Base-by-base conservation (phyloP, 169 alveolate species). In the Plasmodium vinckei region DNA sequence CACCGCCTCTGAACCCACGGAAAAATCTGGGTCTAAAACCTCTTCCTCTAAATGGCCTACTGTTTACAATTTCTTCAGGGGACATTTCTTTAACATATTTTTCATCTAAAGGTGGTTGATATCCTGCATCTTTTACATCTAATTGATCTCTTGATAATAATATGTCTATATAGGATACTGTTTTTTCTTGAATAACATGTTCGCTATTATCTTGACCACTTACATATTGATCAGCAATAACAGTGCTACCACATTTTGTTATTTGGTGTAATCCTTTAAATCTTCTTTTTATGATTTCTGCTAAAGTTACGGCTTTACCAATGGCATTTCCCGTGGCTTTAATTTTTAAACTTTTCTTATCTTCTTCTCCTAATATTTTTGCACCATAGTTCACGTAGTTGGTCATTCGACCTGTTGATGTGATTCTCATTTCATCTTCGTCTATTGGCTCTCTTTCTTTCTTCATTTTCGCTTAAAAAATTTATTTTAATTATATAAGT, bases 241-340 rank as follows among this genome's bases (percentile, higher is more conserved):
- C 91, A 1, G 94, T 79, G 42, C 95, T 87, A 3, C 94, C 93
- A 69, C 95, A 92, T 51, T 53, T 92, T 39, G 96, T 95, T 54
- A 91, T 84, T 73, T 95, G 97, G 70, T 95, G 97, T 65, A 97
- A 94, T 13, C 98, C 98, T 87, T 87, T 87, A 79, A 92, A 92
- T 63, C 95, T 72, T 60, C 97, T 89, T 92, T 95, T 96, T 56
- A 96, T 77, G 9, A 95, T 93, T 86, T 97, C 98, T 13, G 97
- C 96, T 57, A 97, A 73, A 5, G 96, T 88, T 2, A 96, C 95
- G 33, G 96, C 97, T 86, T 93, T 96, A 63, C 93, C 91, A 79
- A 96, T 95, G 23, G 98, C 98, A 25, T 93, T 93, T 13, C 99
- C 99, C 7, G 98, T 95, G 13, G 97, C 98, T 84, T 95, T 94